Conservation (phyloP, 306 rosid genomes). For the Malus sylvestris region DNA sequence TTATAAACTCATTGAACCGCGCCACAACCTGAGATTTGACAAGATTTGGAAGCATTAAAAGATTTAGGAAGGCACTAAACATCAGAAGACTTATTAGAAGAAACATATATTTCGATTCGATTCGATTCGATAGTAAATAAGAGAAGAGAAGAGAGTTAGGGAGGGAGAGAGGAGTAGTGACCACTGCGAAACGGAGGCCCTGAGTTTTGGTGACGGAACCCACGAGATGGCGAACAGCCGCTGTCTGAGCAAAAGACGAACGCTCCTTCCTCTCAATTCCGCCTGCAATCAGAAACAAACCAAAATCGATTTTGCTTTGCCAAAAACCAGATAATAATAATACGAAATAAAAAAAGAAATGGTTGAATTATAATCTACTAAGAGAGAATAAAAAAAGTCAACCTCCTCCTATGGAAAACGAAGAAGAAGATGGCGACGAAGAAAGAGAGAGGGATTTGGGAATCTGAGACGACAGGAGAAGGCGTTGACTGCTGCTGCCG, state of each 20-base stretch:
- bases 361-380: background rate
- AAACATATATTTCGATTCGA: no score
- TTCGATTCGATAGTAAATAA: no score
- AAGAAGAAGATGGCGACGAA: background rate
- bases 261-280: conserved; percentile 23
- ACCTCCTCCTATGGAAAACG: background rate
- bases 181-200: conserved; percentile 90
- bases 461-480: background rate
- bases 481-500: background rate
- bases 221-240: conserved; percentile 67
- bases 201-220: conserved; percentile 67
- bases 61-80: background rate
- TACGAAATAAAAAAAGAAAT: background rate
- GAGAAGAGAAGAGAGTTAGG: background rate
- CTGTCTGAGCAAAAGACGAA: conserved; percentile 40
- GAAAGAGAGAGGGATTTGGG: background rate
- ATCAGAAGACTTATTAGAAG: no score
- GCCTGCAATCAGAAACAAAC: background rate
- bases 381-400: background rate
- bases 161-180: conserved; percentile 6
- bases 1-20: conserved; percentile 83
- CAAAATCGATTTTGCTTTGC: no score
- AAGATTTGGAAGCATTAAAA: background rate
- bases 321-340: background rate
- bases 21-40: conserved; percentile 63